Base-by-base conservation (phyloP, 768 basidiomycete genomes). In the Boletus vinaceobasis region DNA sequence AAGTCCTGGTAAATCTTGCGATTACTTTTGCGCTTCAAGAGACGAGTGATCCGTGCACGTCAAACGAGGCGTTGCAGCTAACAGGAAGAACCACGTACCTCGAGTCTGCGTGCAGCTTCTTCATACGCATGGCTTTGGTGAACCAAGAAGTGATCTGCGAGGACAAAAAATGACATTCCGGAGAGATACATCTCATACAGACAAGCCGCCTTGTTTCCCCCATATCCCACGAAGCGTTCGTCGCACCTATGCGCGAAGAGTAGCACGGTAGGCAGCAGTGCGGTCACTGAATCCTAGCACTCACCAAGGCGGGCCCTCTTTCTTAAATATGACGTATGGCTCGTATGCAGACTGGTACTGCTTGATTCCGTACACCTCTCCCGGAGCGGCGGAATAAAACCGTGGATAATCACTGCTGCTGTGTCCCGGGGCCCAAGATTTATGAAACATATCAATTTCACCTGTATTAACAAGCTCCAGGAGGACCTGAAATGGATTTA, bases 141-240 rank as follows among this genome's bases (percentile, higher is more conserved):
- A 46, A 93, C 83, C 56, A 95, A 75, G 64, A 94, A 95, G 69
- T 95, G 90, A 68, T 94, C 90, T 11, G 86, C 76, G 13, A 94
- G 79, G 27, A 95, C 89, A 65, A 86, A 90, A 71, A 84, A 93
- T 23, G 85, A 85, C 37, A 93, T 80, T 3, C 93, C 93, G 13
- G 90, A 85, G 7, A 95, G 75, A 72, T 91, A 92, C 83, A 95
- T 90, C 68, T 93, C 93, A 66, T 88, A 93, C 36, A 93, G 77
- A 65, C 93, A 94, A 10, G 93, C 92, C 2, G 93, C 93, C 69
- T 95, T 95, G 76, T 95, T 95, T 2, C 85, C 90, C 5, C 93
- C 93, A 67, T 94, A 94, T 2, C 93, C 93, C 43, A 93, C 79
- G 64, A 95, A 95, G 33, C 91, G 82, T 67, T 93, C 91, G 62